Percentiles rank a stretch among this genome's conserved stretches.
These are phyloP conservation scores for Diutina siamensis DNA, from an alignment of 1,139 yeast genomes.

Conservation along the genomic window DNA sequence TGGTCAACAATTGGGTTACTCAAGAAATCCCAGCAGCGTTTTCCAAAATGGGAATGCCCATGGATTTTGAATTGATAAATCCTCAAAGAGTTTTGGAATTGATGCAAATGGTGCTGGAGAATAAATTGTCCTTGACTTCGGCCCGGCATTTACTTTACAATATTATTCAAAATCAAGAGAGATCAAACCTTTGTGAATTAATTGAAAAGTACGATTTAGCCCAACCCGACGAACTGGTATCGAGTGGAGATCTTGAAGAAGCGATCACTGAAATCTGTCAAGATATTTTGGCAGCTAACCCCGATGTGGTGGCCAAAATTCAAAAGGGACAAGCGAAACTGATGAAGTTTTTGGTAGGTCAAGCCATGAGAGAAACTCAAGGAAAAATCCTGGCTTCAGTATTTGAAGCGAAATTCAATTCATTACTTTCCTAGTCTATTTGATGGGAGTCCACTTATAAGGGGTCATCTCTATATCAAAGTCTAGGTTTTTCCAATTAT, in stretches of 20 bases:
- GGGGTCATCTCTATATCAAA: neutral
- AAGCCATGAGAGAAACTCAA: conserved; percentile 67
- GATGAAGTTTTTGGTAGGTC: conserved; percentile 68
- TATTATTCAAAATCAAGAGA: neutral
- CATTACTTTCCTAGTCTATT: conserved; percentile 12
- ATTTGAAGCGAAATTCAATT: conserved; percentile 26
- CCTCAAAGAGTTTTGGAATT: conserved; percentile 9
- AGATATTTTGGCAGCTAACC: conserved; percentile 39
- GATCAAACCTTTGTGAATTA: conserved; percentile 14
- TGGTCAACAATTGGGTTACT: conserved; percentile 71
- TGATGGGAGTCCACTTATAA: conserved; percentile 9
- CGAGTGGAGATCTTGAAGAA: conserved; percentile 20
- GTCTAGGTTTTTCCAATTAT: neutral
- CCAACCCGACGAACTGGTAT: conserved; percentile 14
- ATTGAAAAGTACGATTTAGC: conserved; percentile 40
- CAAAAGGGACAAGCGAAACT: conserved; percentile 50
- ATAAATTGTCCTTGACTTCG: neutral
- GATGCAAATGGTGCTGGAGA: neutral
- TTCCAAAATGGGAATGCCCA: conserved; percentile 34
- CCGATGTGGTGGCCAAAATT: conserved; percentile 46
- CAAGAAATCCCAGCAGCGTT: conserved; percentile 72
- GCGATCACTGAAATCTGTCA: conserved; percentile 42
- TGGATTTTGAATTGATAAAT: conserved; percentile 25
- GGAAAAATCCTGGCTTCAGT: conserved; percentile 48
- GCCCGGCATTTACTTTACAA: conserved; percentile 4